These are phyloP conservation scores for Neurospora africana DNA, from an alignment of 495 filamentous ascomycete species.

Conservation along the genomic window DNA sequence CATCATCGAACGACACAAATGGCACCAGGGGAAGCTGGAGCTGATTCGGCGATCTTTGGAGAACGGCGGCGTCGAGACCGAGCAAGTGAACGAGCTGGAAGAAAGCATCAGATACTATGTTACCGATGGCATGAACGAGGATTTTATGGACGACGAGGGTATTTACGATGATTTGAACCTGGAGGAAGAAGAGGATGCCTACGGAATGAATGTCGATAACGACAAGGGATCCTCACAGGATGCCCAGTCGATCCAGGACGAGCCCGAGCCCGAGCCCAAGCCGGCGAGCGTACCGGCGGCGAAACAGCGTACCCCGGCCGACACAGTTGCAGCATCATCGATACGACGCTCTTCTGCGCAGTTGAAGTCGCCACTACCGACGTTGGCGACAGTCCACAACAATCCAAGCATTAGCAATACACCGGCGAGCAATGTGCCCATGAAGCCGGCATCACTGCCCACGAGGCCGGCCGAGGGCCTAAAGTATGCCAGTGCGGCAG, in stretches of 20 bases:
- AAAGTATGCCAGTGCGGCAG: conserved; percentile 94
- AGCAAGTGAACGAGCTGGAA: conserved; percentile 75
- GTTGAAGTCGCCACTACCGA: conserved; percentile 86
- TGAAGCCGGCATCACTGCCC: conserved; percentile 91
- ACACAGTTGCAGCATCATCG: conserved; percentile 35
- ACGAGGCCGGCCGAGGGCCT: conserved; percentile 76
- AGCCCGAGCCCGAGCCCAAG: conserved; percentile 48
- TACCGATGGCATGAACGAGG: conserved; percentile 73
- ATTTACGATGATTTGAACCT: conserved; percentile 93
- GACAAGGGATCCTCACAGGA: conserved; percentile 92
- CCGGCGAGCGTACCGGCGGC: conserved; percentile 28
- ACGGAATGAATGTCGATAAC: conserved; percentile 69
- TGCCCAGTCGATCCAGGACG: conserved; percentile 83
- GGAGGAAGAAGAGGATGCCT: conserved; percentile 77
- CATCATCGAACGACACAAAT: conserved; percentile 86
- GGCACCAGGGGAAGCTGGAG: conserved; percentile 88
- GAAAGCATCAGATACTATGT: conserved; percentile 94
- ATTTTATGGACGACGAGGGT: conserved; percentile 80
- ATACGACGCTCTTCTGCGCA: conserved; percentile 77
- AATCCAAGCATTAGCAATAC: conserved; percentile 51
- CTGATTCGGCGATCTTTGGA: conserved; percentile 80
- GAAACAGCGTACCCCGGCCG: conserved; percentile 46
- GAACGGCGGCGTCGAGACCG: conserved; percentile 80
- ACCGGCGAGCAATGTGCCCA: conserved; percentile 35
- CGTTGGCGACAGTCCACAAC: conserved; percentile 72